phyloP scores from a whole-genome alignment of 306 rosid species.

The Fragaria vesca region DNA sequence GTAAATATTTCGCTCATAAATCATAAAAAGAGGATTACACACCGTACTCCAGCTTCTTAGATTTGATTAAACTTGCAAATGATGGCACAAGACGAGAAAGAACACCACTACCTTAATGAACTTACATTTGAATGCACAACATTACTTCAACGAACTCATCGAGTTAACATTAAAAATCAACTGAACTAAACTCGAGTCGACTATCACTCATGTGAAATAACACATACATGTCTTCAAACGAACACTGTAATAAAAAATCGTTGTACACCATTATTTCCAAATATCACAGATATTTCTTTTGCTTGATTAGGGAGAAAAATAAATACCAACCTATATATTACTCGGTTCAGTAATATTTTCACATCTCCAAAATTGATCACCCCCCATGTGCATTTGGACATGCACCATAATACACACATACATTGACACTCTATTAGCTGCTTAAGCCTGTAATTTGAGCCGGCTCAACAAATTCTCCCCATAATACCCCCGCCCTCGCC shows the following conservation, averaged over 20 bases:
- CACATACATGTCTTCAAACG: neutral
- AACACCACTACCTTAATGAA: neutral
- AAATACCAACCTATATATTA: neutral
- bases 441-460: conserved; percentile 23
- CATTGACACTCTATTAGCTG: conserved; percentile 17
- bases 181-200: neutral
- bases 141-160: neutral
- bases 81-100: neutral
- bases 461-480: conserved; percentile 25
- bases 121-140: neutral
- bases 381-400: conserved; percentile 17
- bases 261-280: neutral
- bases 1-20: neutral
- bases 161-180: too few species aligned
- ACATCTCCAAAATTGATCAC: neutral
- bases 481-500: conserved; percentile 21
- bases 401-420: neutral
- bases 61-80: neutral
- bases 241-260: too few species aligned
- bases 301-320: neutral
- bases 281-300: neutral
- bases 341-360: neutral
- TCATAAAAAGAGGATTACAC: too few species aligned
- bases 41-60: too few species aligned
- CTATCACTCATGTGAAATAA: neutral